Evolutionary conservation across 306 rosid genomes (phyloP).

Genomic region (Adenanthera pavonina): DNA sequence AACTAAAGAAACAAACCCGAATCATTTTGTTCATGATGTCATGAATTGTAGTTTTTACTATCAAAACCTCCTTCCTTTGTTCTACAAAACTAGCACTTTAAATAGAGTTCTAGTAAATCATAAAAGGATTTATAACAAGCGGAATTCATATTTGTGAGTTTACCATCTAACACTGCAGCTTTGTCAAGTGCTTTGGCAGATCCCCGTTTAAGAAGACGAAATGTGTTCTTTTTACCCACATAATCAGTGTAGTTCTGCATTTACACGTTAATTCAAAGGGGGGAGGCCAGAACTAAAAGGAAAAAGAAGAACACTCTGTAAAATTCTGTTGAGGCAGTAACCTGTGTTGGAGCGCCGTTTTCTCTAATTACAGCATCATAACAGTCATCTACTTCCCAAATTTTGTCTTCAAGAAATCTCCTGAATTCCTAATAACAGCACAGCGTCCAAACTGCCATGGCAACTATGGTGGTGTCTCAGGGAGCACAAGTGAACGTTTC

Average conservation of each 20-base stretch:
- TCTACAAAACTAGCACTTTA: slow-evolving; percentile 60
- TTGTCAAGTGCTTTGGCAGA: slow-evolving; percentile 97
- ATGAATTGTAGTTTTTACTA: slow-evolving; percentile 92
- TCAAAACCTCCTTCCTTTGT: slow-evolving; percentile 84
- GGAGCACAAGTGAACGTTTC: slow-evolving; percentile 93
- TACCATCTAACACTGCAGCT: slow-evolving; percentile 96
- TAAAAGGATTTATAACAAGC: slow-evolving; percentile 24
- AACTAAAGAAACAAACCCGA: slow-evolving; percentile 48
- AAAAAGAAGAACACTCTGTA: slow-evolving; percentile 17
- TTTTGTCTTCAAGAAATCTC: slow-evolving; percentile 91
- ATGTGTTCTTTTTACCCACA: slow-evolving; percentile 87
- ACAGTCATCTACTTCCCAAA: slow-evolving; percentile 91
- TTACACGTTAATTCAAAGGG: slow-evolving; percentile 30
- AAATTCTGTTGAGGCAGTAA: slow-evolving; percentile 38
- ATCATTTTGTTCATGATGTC: slow-evolving; percentile 95
- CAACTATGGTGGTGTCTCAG: slow-evolving; percentile 83
- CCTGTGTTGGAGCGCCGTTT: slow-evolving; percentile 96
- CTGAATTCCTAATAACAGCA: slow-evolving; percentile 96
- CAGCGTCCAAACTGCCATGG: slow-evolving; percentile 90
- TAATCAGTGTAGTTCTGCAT: slow-evolving; percentile 80
- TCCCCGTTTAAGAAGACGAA: slow-evolving; percentile 96
- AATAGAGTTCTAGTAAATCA: slow-evolving; percentile 41
- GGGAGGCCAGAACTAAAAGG: slow-evolving; percentile 33
- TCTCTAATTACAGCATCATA: slow-evolving; percentile 90
- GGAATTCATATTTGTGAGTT: slow-evolving; percentile 16